These are phyloP conservation scores for Lyophyllum atratum DNA, from an alignment of 768 basidiomycete species.

Conservation along the genomic window DNA sequence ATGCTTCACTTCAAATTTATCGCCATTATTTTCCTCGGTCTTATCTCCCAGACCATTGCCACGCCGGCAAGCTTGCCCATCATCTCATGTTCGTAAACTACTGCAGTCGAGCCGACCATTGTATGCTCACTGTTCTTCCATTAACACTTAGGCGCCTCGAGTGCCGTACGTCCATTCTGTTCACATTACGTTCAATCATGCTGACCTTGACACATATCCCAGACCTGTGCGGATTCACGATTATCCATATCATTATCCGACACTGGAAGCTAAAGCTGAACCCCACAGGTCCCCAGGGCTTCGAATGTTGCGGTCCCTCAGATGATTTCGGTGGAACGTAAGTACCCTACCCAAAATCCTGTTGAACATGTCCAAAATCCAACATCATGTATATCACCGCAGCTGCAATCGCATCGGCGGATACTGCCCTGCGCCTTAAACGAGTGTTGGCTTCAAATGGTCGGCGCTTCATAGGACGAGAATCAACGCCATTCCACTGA, in stretches of 20 bases:
- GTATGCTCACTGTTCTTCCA: background rate
- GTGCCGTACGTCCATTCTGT: background rate
- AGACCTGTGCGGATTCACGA: background rate
- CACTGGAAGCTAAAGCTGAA: background rate
- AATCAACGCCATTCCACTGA: too few relatives aligned
- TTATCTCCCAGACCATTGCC: background rate
- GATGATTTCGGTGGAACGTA: background rate
- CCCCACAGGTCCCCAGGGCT: background rate
- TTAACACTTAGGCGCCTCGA: background rate
- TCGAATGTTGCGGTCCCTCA: background rate
- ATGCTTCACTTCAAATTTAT: background rate
- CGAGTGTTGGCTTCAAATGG: background rate
- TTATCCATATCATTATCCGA: background rate
- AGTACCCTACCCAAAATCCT: background rate
- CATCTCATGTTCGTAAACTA: background rate
- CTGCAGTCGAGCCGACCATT: background rate
- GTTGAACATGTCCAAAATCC: background rate
- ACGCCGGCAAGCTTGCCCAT: background rate
- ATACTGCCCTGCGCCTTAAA: background rate
- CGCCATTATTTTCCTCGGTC: background rate
- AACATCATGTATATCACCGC: background rate
- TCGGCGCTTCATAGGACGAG: too few relatives aligned
- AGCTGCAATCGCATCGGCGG: background rate
- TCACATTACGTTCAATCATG: background rate
- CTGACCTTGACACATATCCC: background rate